Evolutionary conservation across 2,329 filamentous ascomycete species (phyloP).

Genomic region (Scedosporium dehoogii): DNA sequence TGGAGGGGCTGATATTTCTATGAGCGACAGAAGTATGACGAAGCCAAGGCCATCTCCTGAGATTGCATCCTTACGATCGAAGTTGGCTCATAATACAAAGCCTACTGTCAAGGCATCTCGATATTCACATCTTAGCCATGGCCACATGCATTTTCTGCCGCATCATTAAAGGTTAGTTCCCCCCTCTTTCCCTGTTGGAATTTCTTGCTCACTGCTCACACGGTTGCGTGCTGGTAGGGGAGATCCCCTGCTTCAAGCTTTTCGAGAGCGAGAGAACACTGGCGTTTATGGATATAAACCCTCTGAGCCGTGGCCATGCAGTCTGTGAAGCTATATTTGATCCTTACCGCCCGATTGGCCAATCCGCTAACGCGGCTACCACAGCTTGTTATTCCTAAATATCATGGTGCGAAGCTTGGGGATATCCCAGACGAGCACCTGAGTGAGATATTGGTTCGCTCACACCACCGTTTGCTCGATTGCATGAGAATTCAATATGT

Average conservation of each 20-base stretch:
- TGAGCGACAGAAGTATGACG: neutral
- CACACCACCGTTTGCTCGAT: neutral
- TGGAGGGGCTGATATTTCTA: neutral
- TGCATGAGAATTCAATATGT: neutral
- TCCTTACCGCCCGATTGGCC: neutral
- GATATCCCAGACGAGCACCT: conserved; percentile 90
- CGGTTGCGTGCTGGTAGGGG: conserved; percentile 44
- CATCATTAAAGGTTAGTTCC: conserved; percentile 72
- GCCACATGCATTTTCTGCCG: conserved; percentile 87
- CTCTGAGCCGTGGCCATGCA: conserved; percentile 78
- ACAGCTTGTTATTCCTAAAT: conserved; percentile 92
- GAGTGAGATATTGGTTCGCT: conserved; percentile 63
- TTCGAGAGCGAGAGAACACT: conserved; percentile 89
- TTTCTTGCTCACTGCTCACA: neutral
- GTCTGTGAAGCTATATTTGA: conserved; percentile 38
- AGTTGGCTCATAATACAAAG: neutral
- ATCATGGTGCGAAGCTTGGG: conserved; percentile 80
- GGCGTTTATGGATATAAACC: conserved; percentile 93
- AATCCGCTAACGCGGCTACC: neutral
- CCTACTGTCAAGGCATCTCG: neutral
- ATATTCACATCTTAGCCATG: conserved; percentile 9
- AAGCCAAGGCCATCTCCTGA: too few species aligned
- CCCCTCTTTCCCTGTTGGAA: neutral
- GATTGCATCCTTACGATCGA: neutral
- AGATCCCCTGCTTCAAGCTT: conserved; percentile 94